Evolutionary conservation across 768 basidiomycete species (phyloP), one percentile per base, ranked within the genome.

Genomic region (Phlebiopsis gigantea): DNA sequence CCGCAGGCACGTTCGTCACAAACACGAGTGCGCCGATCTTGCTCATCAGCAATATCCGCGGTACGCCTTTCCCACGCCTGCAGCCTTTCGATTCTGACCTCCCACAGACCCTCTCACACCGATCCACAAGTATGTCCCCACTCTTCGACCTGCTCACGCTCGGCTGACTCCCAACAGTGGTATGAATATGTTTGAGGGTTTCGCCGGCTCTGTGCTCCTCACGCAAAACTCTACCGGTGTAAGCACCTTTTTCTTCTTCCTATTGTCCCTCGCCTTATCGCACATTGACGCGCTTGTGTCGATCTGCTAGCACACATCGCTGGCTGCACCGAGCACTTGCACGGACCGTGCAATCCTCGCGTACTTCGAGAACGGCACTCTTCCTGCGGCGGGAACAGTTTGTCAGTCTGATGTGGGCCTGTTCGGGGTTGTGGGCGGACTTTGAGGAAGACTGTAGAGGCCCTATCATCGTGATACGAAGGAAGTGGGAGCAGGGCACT

Each of bases 331-430:
- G 9, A 76, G 75, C 4, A 46, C 62, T 4, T 77, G 76, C 61
- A 72, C 74, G 2, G 58, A 62, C 5, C 56, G 51, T 31, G 56
- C 72, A 56, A 64, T 80, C 29, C 68, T 71, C 9, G 64, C 66
- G 1, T 79, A 79, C 60, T 75, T 80, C 52, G 54, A 65, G 1
- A 56, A 72, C 10, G 78, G 79, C 1, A 71, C 66, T 1, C 62
- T 79, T 1, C 79, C 79, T 2, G 52, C 61, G 10, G 65, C 66
- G 6, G 76, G 68, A 2, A 77, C 75, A 4, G 63, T 77, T 4
- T 80, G 79, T 57, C 54, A 72, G 2, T 21, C 55, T 1, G 53
- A 54, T n/a, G n/a, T n/a, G n/a, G n/a, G n/a, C n/a, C n/a, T n/a
- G n/a, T n/a, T n/a, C n/a, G n/a, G n/a, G n/a, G n/a, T n/a, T n/a